Percentiles rank a stretch among this genome's conserved stretches.
Conservation (phyloP, 257 asterid species). For the Ilex aquifolium region DNA sequence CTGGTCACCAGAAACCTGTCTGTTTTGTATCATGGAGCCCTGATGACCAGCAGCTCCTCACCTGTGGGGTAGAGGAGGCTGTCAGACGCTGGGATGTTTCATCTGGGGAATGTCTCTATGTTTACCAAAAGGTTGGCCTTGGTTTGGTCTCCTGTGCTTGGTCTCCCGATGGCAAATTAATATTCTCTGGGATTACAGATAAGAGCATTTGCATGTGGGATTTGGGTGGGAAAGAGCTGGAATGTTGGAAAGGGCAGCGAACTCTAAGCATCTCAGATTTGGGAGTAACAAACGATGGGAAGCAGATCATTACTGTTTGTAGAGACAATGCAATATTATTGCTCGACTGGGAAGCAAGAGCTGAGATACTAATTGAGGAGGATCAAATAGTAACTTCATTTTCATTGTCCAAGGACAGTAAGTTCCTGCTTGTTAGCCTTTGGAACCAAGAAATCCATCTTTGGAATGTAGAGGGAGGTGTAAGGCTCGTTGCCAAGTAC, state of each 20-base stretch:
- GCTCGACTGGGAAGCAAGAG: slow-evolving; percentile 67
- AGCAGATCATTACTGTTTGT: slow-evolving; percentile 65
- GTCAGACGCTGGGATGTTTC: slow-evolving; percentile 77
- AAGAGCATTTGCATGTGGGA: slow-evolving; percentile 87
- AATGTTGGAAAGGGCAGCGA: slow-evolving; percentile 80
- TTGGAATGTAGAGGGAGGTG: slow-evolving; percentile 66
- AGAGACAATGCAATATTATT: slow-evolving; percentile 50
- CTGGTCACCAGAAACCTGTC: slow-evolving; percentile 73
- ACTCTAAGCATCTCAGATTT: slow-evolving; percentile 63
- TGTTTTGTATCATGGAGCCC: slow-evolving; percentile 83
- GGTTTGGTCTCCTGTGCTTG: slow-evolving; percentile 89
- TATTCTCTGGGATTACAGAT: slow-evolving; percentile 72
- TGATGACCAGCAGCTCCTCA: slow-evolving; percentile 65
- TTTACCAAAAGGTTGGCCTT: slow-evolving; percentile 57
- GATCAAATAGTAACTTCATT: slow-evolving; percentile 67
- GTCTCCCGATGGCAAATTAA: slow-evolving; percentile 64
- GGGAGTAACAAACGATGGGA: slow-evolving; percentile 56
- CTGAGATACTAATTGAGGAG: slow-evolving; percentile 70
- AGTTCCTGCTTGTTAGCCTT: slow-evolving; percentile 71
- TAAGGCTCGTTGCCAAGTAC: slow-evolving; percentile 57
- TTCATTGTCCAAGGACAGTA: slow-evolving; percentile 64
- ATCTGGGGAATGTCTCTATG: slow-evolving; percentile 68
- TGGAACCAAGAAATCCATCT: slow-evolving; percentile 75
- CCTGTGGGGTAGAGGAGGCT: slow-evolving; percentile 80
- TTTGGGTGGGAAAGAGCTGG: slow-evolving; percentile 74